A percentile compares a stretch with the other conserved stretches of the same genome.
Conservation (phyloP, 73 alveolate genomes). For the Effrenium voratum region DNA sequence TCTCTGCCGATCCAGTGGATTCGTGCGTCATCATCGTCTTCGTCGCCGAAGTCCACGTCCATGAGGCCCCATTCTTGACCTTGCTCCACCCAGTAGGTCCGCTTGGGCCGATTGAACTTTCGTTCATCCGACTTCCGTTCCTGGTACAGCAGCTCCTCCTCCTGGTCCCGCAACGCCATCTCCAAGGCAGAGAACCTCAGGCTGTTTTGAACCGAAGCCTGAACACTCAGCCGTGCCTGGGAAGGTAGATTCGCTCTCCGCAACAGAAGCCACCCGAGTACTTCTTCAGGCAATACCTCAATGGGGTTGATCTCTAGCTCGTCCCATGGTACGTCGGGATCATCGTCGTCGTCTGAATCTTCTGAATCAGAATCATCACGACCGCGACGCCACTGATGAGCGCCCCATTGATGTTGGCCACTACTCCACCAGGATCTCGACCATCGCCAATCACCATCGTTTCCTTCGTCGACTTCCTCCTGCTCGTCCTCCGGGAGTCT, state of each 20-base stretch:
- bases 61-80: not conserved
- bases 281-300: slow-evolving; percentile 7
- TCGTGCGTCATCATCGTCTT: no score
- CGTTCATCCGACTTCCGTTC: no score
- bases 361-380: not conserved
- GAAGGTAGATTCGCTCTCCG: not conserved
- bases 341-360: not conserved
- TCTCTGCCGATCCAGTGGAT: no score
- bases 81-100: slow-evolving; percentile 15
- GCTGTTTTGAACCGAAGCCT: not conserved
- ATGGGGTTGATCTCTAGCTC: not conserved
- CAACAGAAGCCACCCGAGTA: slow-evolving; percentile 7
- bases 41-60: no score
- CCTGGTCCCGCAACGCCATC: not conserved
- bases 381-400: not conserved
- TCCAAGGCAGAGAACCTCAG: not conserved
- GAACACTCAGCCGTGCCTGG: not conserved
- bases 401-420: not conserved
- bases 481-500: not conserved
- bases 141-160: not conserved
- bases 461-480: not conserved
- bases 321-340: slow-evolving; percentile 10
- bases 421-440: no score
- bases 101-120: not conserved
- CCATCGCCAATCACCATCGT: not conserved